Conservation (phyloP, 2,329 filamentous ascomycete genomes). For the Microascus cirrosus region DNA sequence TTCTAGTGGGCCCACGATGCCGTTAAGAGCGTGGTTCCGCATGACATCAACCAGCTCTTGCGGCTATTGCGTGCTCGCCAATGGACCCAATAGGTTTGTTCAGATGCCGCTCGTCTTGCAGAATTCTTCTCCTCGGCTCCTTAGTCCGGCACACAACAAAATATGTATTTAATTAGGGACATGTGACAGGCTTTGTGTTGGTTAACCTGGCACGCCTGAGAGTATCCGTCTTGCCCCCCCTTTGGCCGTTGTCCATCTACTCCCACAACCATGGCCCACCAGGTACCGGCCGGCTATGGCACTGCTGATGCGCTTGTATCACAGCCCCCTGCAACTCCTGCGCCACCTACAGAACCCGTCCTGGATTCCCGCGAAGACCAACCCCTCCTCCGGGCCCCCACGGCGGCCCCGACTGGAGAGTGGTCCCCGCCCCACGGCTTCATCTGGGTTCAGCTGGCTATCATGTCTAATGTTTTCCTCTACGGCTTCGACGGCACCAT, state of each 20-base stretch:
- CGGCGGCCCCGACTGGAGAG: slow-evolving; percentile 9
- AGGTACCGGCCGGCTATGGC: neutral
- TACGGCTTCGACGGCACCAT: slow-evolving; percentile 62
- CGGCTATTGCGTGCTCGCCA: neutral
- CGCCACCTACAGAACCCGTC: neutral
- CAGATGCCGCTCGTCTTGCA: neutral
- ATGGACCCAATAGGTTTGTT: neutral
- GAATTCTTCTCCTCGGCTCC: neutral
- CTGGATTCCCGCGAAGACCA: slow-evolving; percentile 8
- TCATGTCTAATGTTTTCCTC: slow-evolving; percentile 55
- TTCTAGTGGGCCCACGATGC: neutral
- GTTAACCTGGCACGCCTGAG: no score
- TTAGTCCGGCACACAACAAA: neutral
- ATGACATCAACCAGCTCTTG: neutral
- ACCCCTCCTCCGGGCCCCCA: slow-evolving; percentile 11
- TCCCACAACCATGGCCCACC: neutral
- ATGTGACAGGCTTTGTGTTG: no score
- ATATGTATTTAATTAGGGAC: neutral
- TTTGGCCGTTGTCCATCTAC: neutral
- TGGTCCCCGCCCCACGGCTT: slow-evolving; percentile 44
- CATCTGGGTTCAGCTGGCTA: slow-evolving; percentile 46
- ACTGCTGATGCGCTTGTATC: neutral
- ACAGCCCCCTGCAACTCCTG: neutral
- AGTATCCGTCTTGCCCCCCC: neutral
- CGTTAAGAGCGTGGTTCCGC: neutral